Percentiles rank a stretch among this genome's conserved stretches.
Conservation (phyloP, 2,329 filamentous ascomycete genomes). For the Penicillium sp. region DNA sequence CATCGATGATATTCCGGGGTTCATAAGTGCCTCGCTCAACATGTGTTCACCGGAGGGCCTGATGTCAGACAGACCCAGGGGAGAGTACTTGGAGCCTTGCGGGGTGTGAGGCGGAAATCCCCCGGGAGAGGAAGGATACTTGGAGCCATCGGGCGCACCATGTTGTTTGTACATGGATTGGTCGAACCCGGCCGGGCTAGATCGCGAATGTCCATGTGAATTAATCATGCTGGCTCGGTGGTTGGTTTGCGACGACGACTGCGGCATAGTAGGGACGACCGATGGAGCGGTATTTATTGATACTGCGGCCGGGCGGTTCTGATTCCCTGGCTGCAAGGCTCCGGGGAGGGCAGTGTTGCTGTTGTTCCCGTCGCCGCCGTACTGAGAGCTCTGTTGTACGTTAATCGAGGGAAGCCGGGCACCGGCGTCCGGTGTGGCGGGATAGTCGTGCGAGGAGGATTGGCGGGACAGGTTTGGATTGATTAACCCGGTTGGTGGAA, state of each 20-base stretch:
- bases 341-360: slow-evolving; percentile 54
- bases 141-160: slow-evolving; percentile 62
- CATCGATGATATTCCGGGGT: slow-evolving; percentile 49
- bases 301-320: slow-evolving; percentile 53
- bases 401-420: slow-evolving; percentile 57
- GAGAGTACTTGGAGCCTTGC: slow-evolving; percentile 71
- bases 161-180: slow-evolving; percentile 63
- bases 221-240: slow-evolving; percentile 64
- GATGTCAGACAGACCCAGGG: slow-evolving; percentile 88
- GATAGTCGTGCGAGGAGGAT: slow-evolving; percentile 49
- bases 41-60: slow-evolving; percentile 80
- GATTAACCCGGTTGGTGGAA: slow-evolving; percentile 44
- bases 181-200: slow-evolving; percentile 69
- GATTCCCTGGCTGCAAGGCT: slow-evolving; percentile 58
- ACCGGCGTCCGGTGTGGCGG: slow-evolving; percentile 47
- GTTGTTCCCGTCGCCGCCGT: slow-evolving; percentile 42
- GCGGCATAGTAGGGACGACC: slow-evolving; percentile 57
- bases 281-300: slow-evolving; percentile 59
- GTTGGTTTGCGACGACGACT: slow-evolving; percentile 50
- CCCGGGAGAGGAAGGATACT: slow-evolving; percentile 56
- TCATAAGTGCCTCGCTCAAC: slow-evolving; percentile 69
- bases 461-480: slow-evolving; percentile 43
- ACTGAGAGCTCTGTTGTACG: slow-evolving; percentile 58
- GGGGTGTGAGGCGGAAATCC: slow-evolving; percentile 56
- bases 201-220: slow-evolving; percentile 77